A percentile compares a stretch with the other conserved stretches of the same genome.
Evolutionary conservation across 768 basidiomycete genomes (phyloP).

Genomic region (Arthromyces matolae): DNA sequence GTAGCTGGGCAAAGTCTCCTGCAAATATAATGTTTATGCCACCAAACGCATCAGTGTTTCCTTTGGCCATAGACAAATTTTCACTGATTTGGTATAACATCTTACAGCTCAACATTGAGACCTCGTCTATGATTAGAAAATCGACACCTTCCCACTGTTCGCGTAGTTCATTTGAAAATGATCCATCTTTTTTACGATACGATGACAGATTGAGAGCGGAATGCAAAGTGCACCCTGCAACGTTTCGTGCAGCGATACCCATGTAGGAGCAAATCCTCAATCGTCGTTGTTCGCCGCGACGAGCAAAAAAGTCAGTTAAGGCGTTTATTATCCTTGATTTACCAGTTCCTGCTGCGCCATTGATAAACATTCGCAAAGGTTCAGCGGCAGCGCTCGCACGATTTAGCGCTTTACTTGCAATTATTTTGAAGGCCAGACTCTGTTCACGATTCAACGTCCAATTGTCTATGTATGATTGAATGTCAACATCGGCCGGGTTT

Average conservation of each 20-base stretch:
- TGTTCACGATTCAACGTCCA: no score
- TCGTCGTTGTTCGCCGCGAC: constrained; percentile 17
- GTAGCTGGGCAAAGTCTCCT: constrained; percentile 41
- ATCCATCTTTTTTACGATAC: no score
- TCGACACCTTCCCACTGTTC: constrained; percentile 17
- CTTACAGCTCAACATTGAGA: constrained; percentile 37
- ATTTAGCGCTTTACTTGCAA: no score
- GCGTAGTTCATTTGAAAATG: no score
- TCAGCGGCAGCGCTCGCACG: not conserved
- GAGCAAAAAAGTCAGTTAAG: constrained; percentile 27
- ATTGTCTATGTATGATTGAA: no score
- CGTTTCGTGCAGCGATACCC: constrained; percentile 36
- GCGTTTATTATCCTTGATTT: constrained; percentile 38
- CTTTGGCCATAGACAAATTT: constrained; percentile 31
- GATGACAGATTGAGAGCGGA: constrained; percentile 18
- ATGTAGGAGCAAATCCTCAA: constrained; percentile 30
- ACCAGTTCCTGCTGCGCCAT: constrained; percentile 39
- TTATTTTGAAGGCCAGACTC: no score
- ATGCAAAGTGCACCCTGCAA: constrained; percentile 38
- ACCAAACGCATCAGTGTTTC: constrained; percentile 27
- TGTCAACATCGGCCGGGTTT: no score
- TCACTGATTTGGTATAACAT: constrained; percentile 29
- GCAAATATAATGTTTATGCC: constrained; percentile 39
- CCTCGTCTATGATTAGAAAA: constrained; percentile 26
- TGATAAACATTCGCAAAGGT: constrained; percentile 28